Evolutionary conservation across 306 rosid genomes (phyloP).

Genomic region (Rosa lucieae): DNA sequence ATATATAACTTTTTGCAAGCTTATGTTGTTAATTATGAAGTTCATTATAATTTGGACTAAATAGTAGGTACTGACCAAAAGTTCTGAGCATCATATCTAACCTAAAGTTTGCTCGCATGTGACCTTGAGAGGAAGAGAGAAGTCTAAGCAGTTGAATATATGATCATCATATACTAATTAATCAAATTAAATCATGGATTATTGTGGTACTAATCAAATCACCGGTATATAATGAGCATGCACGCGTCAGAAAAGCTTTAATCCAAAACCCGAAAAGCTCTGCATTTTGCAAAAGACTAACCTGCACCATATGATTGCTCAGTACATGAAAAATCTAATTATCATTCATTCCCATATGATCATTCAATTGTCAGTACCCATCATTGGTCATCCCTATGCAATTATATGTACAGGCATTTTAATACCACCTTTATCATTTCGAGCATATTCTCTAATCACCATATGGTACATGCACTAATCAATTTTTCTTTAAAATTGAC

Average conservation of each 20-base stretch:
- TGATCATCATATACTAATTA: conserved; percentile 26
- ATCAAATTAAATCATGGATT: conserved; percentile 20
- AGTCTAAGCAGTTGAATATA: conserved; percentile 16
- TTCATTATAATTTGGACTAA: conserved; percentile 5
- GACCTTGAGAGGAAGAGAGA: conserved; percentile 13
- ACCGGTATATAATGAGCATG: conserved; percentile 20
- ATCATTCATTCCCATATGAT: conserved; percentile 34
- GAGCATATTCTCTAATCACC: not conserved
- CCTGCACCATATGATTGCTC: conserved; percentile 38
- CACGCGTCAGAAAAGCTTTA: conserved; percentile 32
- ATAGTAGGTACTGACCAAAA: not conserved
- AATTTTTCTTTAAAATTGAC: not conserved
- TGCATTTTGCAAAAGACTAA: conserved; percentile 3
- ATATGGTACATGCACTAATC: not conserved
- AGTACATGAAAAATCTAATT: conserved; percentile 23
- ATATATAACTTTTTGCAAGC: conserved; percentile 5
- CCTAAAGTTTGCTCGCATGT: conserved; percentile 28
- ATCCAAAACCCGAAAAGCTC: conserved; percentile 26
- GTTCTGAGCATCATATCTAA: conserved; percentile 21
- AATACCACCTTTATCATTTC: not conserved
- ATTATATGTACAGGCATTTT: conserved; percentile 9
- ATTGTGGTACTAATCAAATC: conserved; percentile 11
- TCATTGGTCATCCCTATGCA: conserved; percentile 23
- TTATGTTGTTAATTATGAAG: conserved; percentile 15
- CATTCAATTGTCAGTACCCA: conserved; percentile 31